These are phyloP conservation scores for Hyparrhenia diplandra DNA, from an alignment of 176 grass and related monocot species.

Conservation along the genomic window DNA sequence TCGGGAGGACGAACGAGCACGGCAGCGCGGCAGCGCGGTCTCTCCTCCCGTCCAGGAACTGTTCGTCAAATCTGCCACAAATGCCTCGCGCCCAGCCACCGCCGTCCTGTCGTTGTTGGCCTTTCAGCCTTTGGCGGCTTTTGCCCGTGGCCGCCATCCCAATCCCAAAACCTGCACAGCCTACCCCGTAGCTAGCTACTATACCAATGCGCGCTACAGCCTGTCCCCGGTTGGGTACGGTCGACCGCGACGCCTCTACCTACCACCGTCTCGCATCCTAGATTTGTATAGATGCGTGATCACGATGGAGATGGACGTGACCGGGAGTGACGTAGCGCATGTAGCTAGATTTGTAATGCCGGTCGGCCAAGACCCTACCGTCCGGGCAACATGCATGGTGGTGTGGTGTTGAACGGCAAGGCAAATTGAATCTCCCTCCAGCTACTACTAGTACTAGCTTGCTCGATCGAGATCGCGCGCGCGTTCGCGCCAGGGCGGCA, in stretches of 20 bases:
- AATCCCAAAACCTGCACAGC: background rate
- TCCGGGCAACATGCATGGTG: background rate
- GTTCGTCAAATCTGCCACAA: too few relatives aligned
- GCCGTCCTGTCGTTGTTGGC: slow-evolving; percentile 22
- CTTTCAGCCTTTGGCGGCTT: background rate
- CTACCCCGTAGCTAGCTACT: too few relatives aligned
- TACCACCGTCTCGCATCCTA: too few relatives aligned
- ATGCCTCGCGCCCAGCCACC: background rate
- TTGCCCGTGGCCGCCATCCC: background rate
- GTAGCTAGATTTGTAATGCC: too few relatives aligned
- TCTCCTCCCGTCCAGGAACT: too few relatives aligned
- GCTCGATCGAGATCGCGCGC: background rate
- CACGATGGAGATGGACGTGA: background rate
- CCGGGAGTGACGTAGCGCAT: background rate
- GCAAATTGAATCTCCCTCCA: too few relatives aligned
- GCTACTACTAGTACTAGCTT: background rate
- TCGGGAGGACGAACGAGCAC: background rate
- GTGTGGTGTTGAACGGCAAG: too few relatives aligned
- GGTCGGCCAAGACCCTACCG: too few relatives aligned
- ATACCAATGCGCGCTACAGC: too few relatives aligned
- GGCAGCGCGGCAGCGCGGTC: too few relatives aligned
- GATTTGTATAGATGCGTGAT: background rate
- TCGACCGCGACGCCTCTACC: background rate
- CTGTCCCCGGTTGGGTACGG: background rate
- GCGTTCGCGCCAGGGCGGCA: slow-evolving; percentile 7